A percentile compares a stretch with the other conserved stretches of the same genome.
Conservation (phyloP, 2,329 filamentous ascomycete species). For the Ceratocystis variospora region DNA sequence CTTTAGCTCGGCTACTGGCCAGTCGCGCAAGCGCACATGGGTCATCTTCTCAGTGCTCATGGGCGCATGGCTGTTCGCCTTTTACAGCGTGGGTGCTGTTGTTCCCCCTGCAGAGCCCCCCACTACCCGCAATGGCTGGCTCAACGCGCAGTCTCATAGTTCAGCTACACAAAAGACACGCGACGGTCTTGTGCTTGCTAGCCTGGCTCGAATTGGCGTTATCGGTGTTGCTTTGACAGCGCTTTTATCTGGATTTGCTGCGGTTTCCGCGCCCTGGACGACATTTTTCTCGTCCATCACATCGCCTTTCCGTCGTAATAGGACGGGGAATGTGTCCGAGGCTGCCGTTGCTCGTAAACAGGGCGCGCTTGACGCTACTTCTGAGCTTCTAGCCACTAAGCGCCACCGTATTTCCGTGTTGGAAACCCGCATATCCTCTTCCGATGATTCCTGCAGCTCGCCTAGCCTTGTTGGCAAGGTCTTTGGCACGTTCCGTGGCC, state of each 20-base stretch:
- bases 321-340: slow-evolving; percentile 48
- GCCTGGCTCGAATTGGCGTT: slow-evolving; percentile 59
- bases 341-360: slow-evolving; percentile 64
- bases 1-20: slow-evolving; percentile 29
- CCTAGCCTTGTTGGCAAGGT: slow-evolving; percentile 58
- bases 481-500: slow-evolving; percentile 55
- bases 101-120: slow-evolving; percentile 34
- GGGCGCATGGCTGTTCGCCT: slow-evolving; percentile 52
- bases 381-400: slow-evolving; percentile 66
- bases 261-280: slow-evolving; percentile 79
- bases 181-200: slow-evolving; percentile 35
- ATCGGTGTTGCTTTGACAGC: slow-evolving; percentile 81
- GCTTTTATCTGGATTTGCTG: slow-evolving; percentile 73
- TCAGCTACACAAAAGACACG: slow-evolving; percentile 21
- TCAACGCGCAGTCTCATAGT: slow-evolving; percentile 12
- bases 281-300: slow-evolving; percentile 46
- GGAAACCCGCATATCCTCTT: slow-evolving; percentile 39
- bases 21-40: slow-evolving; percentile 33
- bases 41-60: slow-evolving; percentile 49
- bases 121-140: slow-evolving; percentile 9
- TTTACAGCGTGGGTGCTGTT: slow-evolving; percentile 61
- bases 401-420: slow-evolving; percentile 56
- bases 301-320: slow-evolving; percentile 31
- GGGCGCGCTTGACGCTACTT: slow-evolving; percentile 61
- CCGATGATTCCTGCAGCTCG: slow-evolving; percentile 11